Percentiles rank a stretch among this genome's conserved stretches.
Conservation (phyloP, 2,329 filamentous ascomycete genomes). For the Exutisphaerella laricina region DNA sequence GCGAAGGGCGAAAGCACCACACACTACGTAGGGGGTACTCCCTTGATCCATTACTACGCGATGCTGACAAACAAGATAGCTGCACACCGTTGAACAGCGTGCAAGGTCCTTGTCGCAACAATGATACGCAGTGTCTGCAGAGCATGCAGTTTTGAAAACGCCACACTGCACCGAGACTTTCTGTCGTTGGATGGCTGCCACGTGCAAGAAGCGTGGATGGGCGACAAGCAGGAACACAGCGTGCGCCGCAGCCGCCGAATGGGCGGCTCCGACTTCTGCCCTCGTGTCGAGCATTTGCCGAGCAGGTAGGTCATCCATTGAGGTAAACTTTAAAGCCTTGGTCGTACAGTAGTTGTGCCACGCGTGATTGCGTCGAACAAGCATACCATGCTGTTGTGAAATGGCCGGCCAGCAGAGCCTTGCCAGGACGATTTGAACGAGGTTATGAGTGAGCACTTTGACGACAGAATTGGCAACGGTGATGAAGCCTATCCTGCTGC, state of each 20-base stretch:
- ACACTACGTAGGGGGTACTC: no score
- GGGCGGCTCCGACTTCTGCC: constrained; percentile 7
- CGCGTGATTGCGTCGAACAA: neutral
- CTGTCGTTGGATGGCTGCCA: constrained; percentile 5
- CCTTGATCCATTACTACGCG: no score
- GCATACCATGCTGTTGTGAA: neutral
- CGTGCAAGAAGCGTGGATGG: constrained; percentile 3
- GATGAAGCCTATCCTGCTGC: constrained; percentile 4
- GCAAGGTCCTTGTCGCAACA: neutral
- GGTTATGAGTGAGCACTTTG: no score
- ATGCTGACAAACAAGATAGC: no score
- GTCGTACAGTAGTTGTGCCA: neutral
- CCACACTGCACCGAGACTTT: neutral
- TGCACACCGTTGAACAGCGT: neutral
- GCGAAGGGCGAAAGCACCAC: no score
- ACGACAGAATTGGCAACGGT: neutral
- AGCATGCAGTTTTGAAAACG: neutral
- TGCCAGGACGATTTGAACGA: no score
- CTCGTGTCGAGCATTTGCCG: constrained; percentile 2
- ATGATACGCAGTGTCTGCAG: neutral
- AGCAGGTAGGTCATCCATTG: neutral
- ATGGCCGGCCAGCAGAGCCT: neutral
- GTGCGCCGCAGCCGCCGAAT: neutral
- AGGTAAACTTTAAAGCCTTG: no score
- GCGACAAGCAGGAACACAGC: constrained; percentile 8